Evolutionary conservation across 768 basidiomycete species (phyloP).

Genomic region (Boletellus emodensis): DNA sequence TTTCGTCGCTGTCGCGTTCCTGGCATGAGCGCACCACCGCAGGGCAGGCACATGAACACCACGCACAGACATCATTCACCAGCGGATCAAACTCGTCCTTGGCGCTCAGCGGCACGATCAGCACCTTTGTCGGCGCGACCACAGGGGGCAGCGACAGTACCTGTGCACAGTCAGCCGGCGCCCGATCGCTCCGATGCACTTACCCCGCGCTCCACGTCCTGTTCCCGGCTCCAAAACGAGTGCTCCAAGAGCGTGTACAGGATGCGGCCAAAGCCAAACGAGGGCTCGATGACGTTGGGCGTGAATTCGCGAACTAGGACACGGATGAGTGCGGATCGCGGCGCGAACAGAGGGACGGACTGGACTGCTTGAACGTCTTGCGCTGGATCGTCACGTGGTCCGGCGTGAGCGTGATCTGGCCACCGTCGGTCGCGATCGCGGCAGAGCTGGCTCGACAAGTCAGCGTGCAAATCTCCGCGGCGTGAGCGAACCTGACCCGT

Average conservation of each 20-base stretch:
- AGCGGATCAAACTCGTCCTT: constrained; percentile 81
- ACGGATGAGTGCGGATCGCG: constrained; percentile 17
- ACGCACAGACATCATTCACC: constrained; percentile 88
- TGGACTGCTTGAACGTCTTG: constrained; percentile 83
- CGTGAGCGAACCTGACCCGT: constrained; percentile 51
- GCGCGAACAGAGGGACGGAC: constrained; percentile 40
- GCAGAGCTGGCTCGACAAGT: constrained; percentile 39
- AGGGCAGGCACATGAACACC: rapidly evolving
- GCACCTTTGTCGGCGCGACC: constrained; percentile 93
- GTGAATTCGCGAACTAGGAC: constrained; percentile 85
- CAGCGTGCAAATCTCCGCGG: constrained; percentile 9
- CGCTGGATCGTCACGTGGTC: constrained; percentile 74
- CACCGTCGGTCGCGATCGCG: constrained; percentile 57
- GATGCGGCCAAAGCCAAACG: constrained; percentile 96
- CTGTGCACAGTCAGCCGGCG: constrained; percentile 33
- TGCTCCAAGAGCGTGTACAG: constrained; percentile 93
- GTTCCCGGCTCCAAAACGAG: constrained; percentile 91
- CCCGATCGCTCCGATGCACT: constrained; percentile 27
- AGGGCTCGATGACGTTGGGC: constrained; percentile 98
- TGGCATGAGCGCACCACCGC: not conserved
- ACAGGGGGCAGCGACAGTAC: constrained; percentile 86
- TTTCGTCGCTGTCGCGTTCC: constrained; percentile 60
- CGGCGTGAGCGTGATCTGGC: constrained; percentile 65
- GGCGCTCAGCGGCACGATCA: constrained; percentile 91
- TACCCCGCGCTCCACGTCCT: constrained; percentile 87